Conservation (phyloP, 208 protist species). For the Giardia duodenalis region DNA sequence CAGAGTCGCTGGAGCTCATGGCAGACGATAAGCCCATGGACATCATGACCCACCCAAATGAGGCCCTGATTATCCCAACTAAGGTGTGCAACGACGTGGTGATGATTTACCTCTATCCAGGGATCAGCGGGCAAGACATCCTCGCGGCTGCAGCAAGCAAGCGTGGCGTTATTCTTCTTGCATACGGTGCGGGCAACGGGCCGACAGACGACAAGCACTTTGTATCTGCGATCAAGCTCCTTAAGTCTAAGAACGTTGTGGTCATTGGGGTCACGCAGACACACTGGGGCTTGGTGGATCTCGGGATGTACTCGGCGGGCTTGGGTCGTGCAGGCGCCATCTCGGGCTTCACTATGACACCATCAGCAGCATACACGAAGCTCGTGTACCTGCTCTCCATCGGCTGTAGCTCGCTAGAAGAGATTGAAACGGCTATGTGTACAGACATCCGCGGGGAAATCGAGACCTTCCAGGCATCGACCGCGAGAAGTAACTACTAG, state of each 20-base stretch:
- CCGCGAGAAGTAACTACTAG: background rate
- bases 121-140: constrained; percentile 43
- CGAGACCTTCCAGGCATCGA: background rate
- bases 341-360: constrained; percentile 21
- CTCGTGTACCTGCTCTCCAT: background rate
- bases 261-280: constrained; percentile 62
- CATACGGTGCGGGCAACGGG: constrained; percentile 73
- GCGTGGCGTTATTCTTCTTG: constrained; percentile 62
- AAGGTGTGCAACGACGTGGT: background rate
- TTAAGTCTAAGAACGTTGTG: constrained; percentile 52
- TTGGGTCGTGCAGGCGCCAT: background rate
- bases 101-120: constrained; percentile 57
- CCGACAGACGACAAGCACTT: constrained; percentile 52
- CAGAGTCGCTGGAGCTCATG: background rate
- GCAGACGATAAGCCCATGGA: background rate
- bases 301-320: constrained; percentile 52
- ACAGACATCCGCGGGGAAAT: background rate
- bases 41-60: background rate
- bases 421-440: background rate
- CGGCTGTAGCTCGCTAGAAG: background rate
- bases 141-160: constrained; percentile 24
- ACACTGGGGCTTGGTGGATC: constrained; percentile 47
- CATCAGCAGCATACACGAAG: constrained; percentile 35
- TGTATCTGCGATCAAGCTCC: background rate
- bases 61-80: background rate